Base-by-base conservation (phyloP, 2,329 filamentous ascomycete genomes). In the Epichloe aotearoae region DNA sequence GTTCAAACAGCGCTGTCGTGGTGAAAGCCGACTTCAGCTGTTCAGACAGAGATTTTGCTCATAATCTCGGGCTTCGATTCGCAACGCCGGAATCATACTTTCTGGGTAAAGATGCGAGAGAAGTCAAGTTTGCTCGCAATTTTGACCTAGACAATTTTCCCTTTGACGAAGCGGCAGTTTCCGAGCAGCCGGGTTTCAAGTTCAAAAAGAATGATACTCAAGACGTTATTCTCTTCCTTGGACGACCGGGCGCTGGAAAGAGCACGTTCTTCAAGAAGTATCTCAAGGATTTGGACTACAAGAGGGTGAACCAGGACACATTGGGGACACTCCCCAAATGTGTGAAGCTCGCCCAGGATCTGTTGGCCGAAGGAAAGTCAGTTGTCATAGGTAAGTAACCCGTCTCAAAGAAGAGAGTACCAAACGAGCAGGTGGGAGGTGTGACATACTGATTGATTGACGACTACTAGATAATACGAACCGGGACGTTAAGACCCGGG, bases 21-120 rank as follows among this genome's bases (percentile, higher is more conserved):
- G 51, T 58, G 2, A 57, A 66, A 3, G 81, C 79, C 55, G 80
- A 84, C 61, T 83, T 83, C 53, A 82, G 79, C 60, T 83, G 79
- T 57, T 82, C 79, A 8, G 80, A 84, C 60, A 70, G 88, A 52
- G 86, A 96, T 60, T 84, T 97, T 59, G 91, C 93, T 3, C 74
- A 83, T 54, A 97, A 98, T 61, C 69, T 90, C 12, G 87, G 87
- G 4, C 79, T 98, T 56, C 63, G 70, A 12, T 98, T 91, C 64
- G 72, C 82, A 52, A 95, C 91, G 0, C 93, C 93, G 0, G 93
- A 98, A 62, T 90, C 96, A 65, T 95, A 84, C 69, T 97, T 97
- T 62, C 76, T 91, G 1, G 75, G 76, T 2, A 78, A 88, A 58
- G 61, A 76, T 23, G 73, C 84, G 1, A 76, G 82, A 56, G 75